phyloP scores from a whole-genome alignment of 495 filamentous ascomycete species.

The Xylaria scruposa region DNA sequence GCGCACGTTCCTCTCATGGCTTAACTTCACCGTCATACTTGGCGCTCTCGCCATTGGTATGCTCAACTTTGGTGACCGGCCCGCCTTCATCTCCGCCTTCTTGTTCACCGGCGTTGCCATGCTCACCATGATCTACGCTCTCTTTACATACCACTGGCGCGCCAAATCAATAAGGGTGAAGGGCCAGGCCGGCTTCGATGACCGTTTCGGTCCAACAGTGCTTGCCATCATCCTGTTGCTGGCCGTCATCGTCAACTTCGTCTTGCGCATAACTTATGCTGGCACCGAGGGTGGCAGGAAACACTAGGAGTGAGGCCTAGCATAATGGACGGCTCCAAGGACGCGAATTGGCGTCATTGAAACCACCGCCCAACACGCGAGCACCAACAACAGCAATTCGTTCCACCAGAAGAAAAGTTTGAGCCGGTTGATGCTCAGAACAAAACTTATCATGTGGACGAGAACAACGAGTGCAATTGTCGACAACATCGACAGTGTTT shows the following conservation, averaged over 20 bases:
- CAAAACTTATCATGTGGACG: neutral
- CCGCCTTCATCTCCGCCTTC: conserved; percentile 89
- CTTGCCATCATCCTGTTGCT: conserved; percentile 82
- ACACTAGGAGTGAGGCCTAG: conserved; percentile 33
- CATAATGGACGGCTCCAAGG: neutral
- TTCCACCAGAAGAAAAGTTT: neutral
- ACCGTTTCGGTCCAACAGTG: conserved; percentile 90
- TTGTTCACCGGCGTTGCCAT: conserved; percentile 96
- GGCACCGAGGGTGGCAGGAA: conserved; percentile 41
- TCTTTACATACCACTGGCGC: conserved; percentile 95
- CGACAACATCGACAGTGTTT: neutral
- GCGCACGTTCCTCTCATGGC: conserved; percentile 98
- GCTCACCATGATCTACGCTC: conserved; percentile 92
- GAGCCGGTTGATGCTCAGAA: neutral
- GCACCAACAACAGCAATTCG: neutral
- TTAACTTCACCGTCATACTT: conserved; percentile 98
- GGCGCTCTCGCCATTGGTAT: conserved; percentile 95
- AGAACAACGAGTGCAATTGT: neutral
- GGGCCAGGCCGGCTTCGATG: conserved; percentile 95
- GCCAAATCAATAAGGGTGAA: conserved; percentile 89
- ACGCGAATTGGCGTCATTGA: neutral
- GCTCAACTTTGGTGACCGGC: conserved; percentile 94
- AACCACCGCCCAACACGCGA: neutral
- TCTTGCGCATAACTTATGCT: conserved; percentile 74
- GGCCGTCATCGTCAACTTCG: conserved; percentile 93